Conservation (phyloP, 2,329 filamentous ascomycete species). For the Cryoendolithus antarcticus region DNA sequence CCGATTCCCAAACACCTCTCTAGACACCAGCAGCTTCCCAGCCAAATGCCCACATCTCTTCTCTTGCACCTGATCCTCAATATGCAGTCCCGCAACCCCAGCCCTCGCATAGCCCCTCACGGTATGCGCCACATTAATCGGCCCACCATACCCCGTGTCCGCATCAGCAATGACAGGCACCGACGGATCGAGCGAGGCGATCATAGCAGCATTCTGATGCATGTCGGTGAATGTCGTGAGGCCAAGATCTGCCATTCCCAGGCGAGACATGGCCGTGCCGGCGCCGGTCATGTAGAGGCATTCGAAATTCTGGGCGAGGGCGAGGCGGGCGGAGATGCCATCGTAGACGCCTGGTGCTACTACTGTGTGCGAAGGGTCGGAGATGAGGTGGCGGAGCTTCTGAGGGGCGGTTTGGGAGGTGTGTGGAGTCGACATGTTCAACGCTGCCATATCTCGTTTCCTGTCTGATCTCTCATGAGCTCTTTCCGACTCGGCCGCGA, state of each 20-base stretch:
- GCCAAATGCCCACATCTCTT: conserved; percentile 53
- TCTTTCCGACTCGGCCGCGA: no score
- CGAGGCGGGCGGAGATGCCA: conserved; percentile 53
- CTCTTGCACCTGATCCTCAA: conserved; percentile 49
- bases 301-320: conserved; percentile 50
- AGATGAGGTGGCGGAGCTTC: conserved; percentile 17
- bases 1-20: conserved; percentile 37
- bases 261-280: conserved; percentile 47
- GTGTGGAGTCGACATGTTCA: no score
- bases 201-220: conserved; percentile 51
- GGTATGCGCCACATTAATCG: conserved; percentile 18
- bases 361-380: conserved; percentile 26
- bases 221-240: conserved; percentile 52
- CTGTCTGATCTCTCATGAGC: no score
- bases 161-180: conserved; percentile 51
- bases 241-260: conserved; percentile 52
- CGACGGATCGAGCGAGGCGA: conserved; percentile 44
- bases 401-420: conserved; percentile 7
- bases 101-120: conserved; percentile 24
- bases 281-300: conserved; percentile 48
- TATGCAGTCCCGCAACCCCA: conserved; percentile 47
- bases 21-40: conserved; percentile 45
- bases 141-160: conserved; percentile 45
- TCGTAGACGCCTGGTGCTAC: conserved; percentile 57
- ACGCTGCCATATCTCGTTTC: no score